phyloP scores from a whole-genome alignment of 1,139 yeast genomes.

The Williopsis jadinii region DNA sequence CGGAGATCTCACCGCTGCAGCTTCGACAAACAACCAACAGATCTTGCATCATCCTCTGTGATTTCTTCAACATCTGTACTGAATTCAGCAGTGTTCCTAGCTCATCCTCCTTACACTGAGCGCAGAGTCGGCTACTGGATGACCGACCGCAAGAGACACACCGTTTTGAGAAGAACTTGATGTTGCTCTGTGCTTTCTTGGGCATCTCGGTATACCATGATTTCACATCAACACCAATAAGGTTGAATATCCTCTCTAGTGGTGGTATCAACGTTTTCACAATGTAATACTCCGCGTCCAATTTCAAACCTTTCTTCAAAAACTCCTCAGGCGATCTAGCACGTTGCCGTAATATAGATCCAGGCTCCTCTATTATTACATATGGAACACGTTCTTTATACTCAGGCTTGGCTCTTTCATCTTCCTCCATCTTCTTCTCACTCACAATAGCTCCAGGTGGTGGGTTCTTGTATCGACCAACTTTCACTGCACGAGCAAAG shows the following conservation, averaged over 20 bases:
- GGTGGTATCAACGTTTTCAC: conserved; percentile 84
- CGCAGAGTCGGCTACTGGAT: conserved; percentile 26
- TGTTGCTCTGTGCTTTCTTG: conserved; percentile 20
- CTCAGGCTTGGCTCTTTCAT: conserved; percentile 76
- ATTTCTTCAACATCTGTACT: conserved; percentile 11
- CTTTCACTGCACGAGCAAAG: conserved; percentile 82
- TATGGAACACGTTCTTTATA: conserved; percentile 86
- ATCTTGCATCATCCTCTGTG: conserved; percentile 18
- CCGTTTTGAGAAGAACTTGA: conserved; percentile 3
- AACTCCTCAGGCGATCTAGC: conserved; percentile 75
- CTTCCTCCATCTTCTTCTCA: conserved; percentile 50
- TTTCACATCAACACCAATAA: conserved; percentile 73
- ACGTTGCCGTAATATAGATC: conserved; percentile 66
- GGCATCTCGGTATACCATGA: conserved; percentile 80
- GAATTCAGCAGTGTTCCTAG: conserved; percentile 20
- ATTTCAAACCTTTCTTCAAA: conserved; percentile 37
- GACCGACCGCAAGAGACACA: conserved; percentile 20
- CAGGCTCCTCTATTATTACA: conserved; percentile 66
- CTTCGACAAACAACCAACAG: conserved; percentile 23
- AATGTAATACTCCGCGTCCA: conserved; percentile 84
- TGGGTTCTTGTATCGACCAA: conserved; percentile 75
- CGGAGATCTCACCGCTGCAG: conserved; percentile 21
- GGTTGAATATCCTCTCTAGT: conserved; percentile 70
- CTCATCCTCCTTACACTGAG: conserved; percentile 27
- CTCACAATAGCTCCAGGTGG: conserved; percentile 94